Evolutionary conservation across 148 eudicot genomes (phyloP), one percentile per base, ranked within the genome.

Genomic region (Rhododendron ferrugineum): DNA sequence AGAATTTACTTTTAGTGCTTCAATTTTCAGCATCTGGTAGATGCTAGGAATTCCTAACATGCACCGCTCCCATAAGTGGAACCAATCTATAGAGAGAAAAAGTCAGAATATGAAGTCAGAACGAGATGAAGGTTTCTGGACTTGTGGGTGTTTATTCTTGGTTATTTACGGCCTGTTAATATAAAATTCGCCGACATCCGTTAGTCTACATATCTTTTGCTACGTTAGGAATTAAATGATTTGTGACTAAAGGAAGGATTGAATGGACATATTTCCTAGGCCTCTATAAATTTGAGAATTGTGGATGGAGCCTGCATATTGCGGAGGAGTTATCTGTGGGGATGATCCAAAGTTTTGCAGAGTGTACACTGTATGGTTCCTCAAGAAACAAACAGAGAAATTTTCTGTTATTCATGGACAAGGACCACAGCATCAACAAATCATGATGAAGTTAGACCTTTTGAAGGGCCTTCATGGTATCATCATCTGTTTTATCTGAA

Each of bases 401-500:
- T 37, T 42, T 23, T 44, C 15, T 11, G 46, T 23, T 46, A 26
- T 74, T 50, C 32, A 46, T 54, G 85, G 68, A 18, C 46, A 44
- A 77, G 11, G 76, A 75, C 47, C 46, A 40, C 16, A 52, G 32
- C 50, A 23, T 50, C n/a, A 4, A 34, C 64, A 6, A 54, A 49
- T 77, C 30, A 47, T 11, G 46, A 77, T 16, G 3, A 84, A 42
- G 37, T 85, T 77, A 47, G 52, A 80, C 84, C 28, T 81, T 81
- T 56, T 81, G 73, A 52, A 81, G 50, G 56, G 50, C 30, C 46
- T 86, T 74, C 70, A 81, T 86, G 42, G 84, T 56, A 8, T 16
- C 54, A 37, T 85, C 89, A 7, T 91, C 89, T 58, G 56, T 88
- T 88, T 86, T 70, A 28, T 87, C 11, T 66, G 88, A 88, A 28